Base-by-base conservation (phyloP, 1,284 basidiomycete species). In the Ustilago hordei region DNA sequence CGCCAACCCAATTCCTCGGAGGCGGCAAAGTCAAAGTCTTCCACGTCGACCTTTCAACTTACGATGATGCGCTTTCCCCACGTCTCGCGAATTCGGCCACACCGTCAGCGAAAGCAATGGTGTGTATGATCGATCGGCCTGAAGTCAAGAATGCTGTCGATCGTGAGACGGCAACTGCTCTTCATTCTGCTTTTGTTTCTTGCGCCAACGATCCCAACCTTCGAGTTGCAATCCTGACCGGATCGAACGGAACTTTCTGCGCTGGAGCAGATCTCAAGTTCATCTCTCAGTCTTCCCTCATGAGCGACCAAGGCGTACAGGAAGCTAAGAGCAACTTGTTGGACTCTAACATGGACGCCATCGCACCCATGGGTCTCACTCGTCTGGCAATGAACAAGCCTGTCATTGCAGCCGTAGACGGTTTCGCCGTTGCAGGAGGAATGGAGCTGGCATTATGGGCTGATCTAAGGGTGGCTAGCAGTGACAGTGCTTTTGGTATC, bases 341-440 rank as follows among this genome's bases (percentile, higher is more conserved):
- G 8, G 75, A 77, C 32, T 5, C 69, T 8, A 55, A 77, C 35
- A 73, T 77, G 66, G 75, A 73, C 41, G 75, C 75, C 0, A 28
- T 65, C 1, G 75, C 64, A 0, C 75, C 75, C 8, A 77, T 77
- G 75, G 75, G 75, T 4, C 60, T 73, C 13, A 77, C 69, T 2
- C 62, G 75, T 2, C 47, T 77, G 13, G 62, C 39, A 34, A 69
- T 77, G 69, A 73, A 69, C 66, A 77, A 77, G 31, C 75, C 75
- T 6, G 75, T 77, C 9, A 69, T 77, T 7, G 75, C 75, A 0
- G 75, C 75, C 0, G 59, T 77, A 11, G 60, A 65, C 12, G 75
- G 75, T 6, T 77, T 69, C n/a, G 75, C 75, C 0, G 75, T 77
- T 0, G 75, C 75, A 2, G 75, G 75, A 1, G 75, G 75, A 2